A percentile compares a stretch with the other conserved stretches of the same genome.
Conservation (phyloP, 345 rosid species). For the Rhizophora apiculata region DNA sequence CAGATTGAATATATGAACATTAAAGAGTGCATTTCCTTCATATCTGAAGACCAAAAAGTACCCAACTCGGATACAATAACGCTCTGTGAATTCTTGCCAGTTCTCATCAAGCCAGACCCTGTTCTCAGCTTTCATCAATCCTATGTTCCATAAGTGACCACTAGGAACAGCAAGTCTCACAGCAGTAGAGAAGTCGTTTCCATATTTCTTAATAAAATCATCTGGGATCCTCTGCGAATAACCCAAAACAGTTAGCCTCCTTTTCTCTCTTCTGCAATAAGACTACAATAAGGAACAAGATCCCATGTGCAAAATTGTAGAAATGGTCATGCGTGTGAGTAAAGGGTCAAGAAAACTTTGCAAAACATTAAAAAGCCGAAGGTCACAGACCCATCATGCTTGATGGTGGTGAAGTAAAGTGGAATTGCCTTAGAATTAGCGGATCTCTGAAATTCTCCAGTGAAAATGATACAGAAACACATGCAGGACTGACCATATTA, state of each 20-base stretch:
- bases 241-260: background rate
- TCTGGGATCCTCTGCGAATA: slow-evolving; percentile 86
- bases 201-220: slow-evolving; percentile 66
- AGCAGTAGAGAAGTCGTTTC: slow-evolving; percentile 62
- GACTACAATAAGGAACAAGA: background rate
- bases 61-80: slow-evolving; percentile 64
- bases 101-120: slow-evolving; percentile 76
- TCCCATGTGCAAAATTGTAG: too few species aligned
- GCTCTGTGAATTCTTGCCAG: slow-evolving; percentile 84
- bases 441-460: too few species aligned
- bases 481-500: too few species aligned
- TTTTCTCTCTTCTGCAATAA: background rate
- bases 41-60: slow-evolving; percentile 79
- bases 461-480: too few species aligned
- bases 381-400: background rate
- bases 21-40: slow-evolving; percentile 72
- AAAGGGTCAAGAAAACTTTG: too few species aligned
- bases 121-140: slow-evolving; percentile 62
- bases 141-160: slow-evolving; percentile 73
- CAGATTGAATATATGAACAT: slow-evolving; percentile 71
- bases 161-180: slow-evolving; percentile 73
- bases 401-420: background rate
- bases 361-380: too few species aligned
- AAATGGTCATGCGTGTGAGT: too few species aligned
- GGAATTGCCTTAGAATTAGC: background rate